A percentile compares a stretch with the other conserved stretches of the same genome.
Evolutionary conservation across 805 yeast genomes (phyloP).

Genomic region (Candida taoyuanica): DNA sequence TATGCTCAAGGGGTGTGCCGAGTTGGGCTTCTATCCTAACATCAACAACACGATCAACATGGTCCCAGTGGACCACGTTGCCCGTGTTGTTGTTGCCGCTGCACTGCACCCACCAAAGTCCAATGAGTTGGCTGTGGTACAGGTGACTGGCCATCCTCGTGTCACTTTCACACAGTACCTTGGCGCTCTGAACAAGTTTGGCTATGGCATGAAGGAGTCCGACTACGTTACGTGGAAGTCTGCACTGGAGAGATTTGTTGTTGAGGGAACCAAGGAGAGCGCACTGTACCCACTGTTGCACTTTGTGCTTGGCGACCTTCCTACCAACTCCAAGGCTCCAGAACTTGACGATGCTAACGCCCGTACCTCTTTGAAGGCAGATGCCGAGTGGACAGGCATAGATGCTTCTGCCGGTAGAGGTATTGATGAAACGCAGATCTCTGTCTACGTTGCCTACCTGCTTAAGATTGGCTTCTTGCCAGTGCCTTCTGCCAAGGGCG

Average conservation of each 20-base stretch:
- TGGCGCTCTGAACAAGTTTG: slow-evolving; percentile 59
- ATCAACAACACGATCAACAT: slow-evolving; percentile 85
- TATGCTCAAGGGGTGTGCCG: slow-evolving; percentile 91
- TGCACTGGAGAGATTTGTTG: slow-evolving; percentile 70
- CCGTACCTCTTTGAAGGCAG: slow-evolving; percentile 57
- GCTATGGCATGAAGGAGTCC: slow-evolving; percentile 58
- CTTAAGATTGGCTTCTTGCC: slow-evolving; percentile 77
- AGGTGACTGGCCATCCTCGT: slow-evolving; percentile 97
- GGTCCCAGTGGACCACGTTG: slow-evolving; percentile 98
- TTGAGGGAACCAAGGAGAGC: slow-evolving; percentile 67
- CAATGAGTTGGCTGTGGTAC: slow-evolving; percentile 66
- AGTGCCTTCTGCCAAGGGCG: slow-evolving; percentile 45
- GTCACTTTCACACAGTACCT: slow-evolving; percentile 73
- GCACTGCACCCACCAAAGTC: slow-evolving; percentile 68
- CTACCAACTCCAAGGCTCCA: slow-evolving; percentile 89
- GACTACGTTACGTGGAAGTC: slow-evolving; percentile 79
- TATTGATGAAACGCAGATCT: slow-evolving; percentile 60
- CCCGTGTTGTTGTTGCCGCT: slow-evolving; percentile 80
- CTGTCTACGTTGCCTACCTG: slow-evolving; percentile 76
- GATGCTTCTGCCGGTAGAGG: slow-evolving; percentile 73
- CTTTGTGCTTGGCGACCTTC: slow-evolving; percentile 89
- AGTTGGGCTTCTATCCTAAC: slow-evolving; percentile 80
- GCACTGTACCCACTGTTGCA: slow-evolving; percentile 92
- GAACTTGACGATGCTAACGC: slow-evolving; percentile 90
- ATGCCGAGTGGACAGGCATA: slow-evolving; percentile 56